Evolutionary conservation across 1,284 basidiomycete genomes (phyloP), one percentile per base, ranked within the genome.

Genomic region (Trametes hirsuta): DNA sequence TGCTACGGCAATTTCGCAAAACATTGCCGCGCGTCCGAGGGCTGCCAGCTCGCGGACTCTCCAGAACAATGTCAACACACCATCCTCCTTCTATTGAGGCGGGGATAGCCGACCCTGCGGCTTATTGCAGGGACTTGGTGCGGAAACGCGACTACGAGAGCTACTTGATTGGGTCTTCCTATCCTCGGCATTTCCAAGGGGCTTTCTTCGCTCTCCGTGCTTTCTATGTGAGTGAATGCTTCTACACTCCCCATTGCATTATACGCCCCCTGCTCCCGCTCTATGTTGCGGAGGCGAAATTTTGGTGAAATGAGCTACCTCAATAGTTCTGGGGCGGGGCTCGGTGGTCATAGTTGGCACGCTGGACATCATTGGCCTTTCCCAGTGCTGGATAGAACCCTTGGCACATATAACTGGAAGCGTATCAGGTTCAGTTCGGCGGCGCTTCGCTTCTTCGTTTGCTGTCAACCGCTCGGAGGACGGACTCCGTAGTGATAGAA

Each of bases 131-230:
- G 61, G 79, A 85, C 45, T 76, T 90, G 50, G 87, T 93, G 49
- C 84, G 79, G 63, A 90, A 84, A 75, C 84, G 90, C 63, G 91
- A 93, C 77, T 90, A 93, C 69, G 93, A 95, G 63, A 87, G 91
- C 11, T 94, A 85, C 76, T 79, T 95, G 42, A 80, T 83, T 40
- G 85, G 86, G 8, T 88, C 90, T 54, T 89, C 95, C 74, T 97
- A 90, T 75, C 92, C 94, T 15, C 77, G 74, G 47, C 72, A 80
- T 24, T 73, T 84, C 61, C 85, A 87, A 71, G 82, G 79, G 68
- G 88, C 86, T 65, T 97, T 88, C 74, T 87, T 93, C 64, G 94
- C 93, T 6, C 78, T 95, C 62, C 86, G 91, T 68, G 94, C 95
- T 2, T 94, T 97, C 72, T 93, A 93, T 70, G 94, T 95, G 76